phyloP scores from a whole-genome alignment of 805 yeast genomes.

The Starmerella floricola region DNA sequence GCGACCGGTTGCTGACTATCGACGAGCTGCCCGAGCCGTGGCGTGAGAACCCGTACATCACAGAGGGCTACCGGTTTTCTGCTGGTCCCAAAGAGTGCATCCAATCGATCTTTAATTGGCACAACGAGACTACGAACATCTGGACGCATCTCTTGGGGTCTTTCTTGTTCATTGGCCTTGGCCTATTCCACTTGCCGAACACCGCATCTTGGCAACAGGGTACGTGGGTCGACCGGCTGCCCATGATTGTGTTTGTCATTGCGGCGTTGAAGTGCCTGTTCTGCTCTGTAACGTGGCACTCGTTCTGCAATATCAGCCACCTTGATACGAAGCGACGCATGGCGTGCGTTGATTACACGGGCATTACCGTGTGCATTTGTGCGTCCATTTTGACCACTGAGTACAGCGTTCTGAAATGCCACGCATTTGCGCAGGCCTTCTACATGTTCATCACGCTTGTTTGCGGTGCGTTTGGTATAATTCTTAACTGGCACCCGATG shows the following conservation, averaged over 20 bases:
- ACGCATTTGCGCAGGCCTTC: slow-evolving; percentile 36
- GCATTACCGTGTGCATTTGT: slow-evolving; percentile 79
- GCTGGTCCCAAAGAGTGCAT: slow-evolving; percentile 48
- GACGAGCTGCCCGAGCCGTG: slow-evolving; percentile 84
- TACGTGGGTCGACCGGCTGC: slow-evolving; percentile 36
- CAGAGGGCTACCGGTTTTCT: slow-evolving; percentile 76
- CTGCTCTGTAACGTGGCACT: slow-evolving; percentile 83
- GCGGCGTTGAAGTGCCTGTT: slow-evolving; percentile 68
- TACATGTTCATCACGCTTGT: slow-evolving; percentile 50
- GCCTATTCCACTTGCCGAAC: slow-evolving; percentile 50
- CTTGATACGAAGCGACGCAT: slow-evolving; percentile 52
- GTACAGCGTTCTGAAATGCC: slow-evolving; percentile 59
- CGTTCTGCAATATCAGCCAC: slow-evolving; percentile 67
- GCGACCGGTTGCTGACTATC: slow-evolving; percentile 48
- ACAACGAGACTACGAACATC: slow-evolving; percentile 83
- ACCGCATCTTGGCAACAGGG: slow-evolving; percentile 39
- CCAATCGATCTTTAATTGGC: slow-evolving; percentile 47
- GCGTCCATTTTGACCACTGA: slow-evolving; percentile 82
- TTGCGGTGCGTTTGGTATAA: slow-evolving; percentile 61
- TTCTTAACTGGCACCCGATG: slow-evolving; percentile 81
- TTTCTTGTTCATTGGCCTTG: slow-evolving; percentile 42
- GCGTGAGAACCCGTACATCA: slow-evolving; percentile 82
- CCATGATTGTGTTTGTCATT: slow-evolving; percentile 50
- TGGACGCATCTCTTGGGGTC: slow-evolving; percentile 85
- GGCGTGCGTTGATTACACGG: slow-evolving; percentile 92